Conservation (phyloP, 1,284 basidiomycete genomes). For the Naganishia albida region DNA sequence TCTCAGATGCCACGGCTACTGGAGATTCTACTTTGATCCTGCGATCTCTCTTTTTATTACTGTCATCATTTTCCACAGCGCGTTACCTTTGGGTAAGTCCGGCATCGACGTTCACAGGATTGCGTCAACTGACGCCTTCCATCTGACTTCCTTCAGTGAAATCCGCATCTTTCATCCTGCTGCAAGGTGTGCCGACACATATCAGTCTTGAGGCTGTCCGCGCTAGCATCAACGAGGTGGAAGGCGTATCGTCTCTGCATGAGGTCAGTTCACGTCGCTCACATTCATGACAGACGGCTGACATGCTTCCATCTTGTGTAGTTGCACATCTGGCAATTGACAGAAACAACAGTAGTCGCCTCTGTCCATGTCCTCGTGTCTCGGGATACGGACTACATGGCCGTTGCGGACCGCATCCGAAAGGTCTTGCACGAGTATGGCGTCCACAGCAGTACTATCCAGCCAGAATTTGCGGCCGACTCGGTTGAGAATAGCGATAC, state of each 20-base stretch:
- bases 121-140: no score
- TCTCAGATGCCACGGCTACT: slow-evolving; percentile 46
- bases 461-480: slow-evolving; percentile 49
- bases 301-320: slow-evolving; percentile 25
- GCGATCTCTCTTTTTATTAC: slow-evolving; percentile 93
- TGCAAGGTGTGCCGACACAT: slow-evolving; percentile 90
- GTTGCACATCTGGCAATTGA: slow-evolving; percentile 94
- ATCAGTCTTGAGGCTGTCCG: slow-evolving; percentile 87
- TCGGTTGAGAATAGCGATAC: slow-evolving; percentile 33
- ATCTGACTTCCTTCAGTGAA: slow-evolving; percentile 62
- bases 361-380: slow-evolving; percentile 92
- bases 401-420: slow-evolving; percentile 79
- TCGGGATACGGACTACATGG: slow-evolving; percentile 80
- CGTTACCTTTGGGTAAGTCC: slow-evolving; percentile 79
- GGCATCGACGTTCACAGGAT: neutral
- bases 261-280: slow-evolving; percentile 55
- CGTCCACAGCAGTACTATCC: slow-evolving; percentile 91
- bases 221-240: slow-evolving; percentile 71
- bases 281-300: no score
- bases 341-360: slow-evolving; percentile 85
- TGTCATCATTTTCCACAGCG: slow-evolving; percentile 93
- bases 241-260: slow-evolving; percentile 89
- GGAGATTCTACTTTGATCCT: slow-evolving; percentile 90
- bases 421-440: slow-evolving; percentile 82
- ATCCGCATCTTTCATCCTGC: slow-evolving; percentile 92